Percentiles rank a stretch among this genome's conserved stretches.
Evolutionary conservation across 345 rosid species (phyloP).

Genomic region (Populus tremula): DNA sequence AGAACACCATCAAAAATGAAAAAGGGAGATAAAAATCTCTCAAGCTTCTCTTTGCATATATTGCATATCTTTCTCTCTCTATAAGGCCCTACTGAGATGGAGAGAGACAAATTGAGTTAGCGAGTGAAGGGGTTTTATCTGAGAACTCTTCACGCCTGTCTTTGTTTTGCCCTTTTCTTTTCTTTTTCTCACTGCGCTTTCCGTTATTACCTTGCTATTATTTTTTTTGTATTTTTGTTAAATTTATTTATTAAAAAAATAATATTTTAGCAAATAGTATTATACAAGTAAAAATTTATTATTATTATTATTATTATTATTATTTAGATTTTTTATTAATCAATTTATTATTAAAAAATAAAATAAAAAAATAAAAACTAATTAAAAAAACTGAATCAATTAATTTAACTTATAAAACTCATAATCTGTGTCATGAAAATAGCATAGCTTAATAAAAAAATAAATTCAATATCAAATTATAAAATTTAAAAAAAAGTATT

Average conservation of each 20-base stretch:
- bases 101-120: conserved; percentile 22
- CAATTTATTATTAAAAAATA: too few relatives aligned
- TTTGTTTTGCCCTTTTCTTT: conserved; percentile 11
- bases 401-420: too few relatives aligned
- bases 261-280: too few relatives aligned
- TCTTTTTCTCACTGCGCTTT: not conserved
- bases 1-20: conserved; percentile 26
- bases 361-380: too few relatives aligned
- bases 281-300: too few relatives aligned
- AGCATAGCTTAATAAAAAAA: too few relatives aligned
- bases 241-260: not conserved
- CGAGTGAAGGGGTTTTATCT: conserved; percentile 51
- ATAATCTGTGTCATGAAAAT: too few relatives aligned
- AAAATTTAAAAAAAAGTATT: too few relatives aligned
- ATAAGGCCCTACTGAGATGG: not conserved
- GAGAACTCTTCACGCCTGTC: conserved; percentile 48
- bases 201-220: not conserved
- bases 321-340: too few relatives aligned
- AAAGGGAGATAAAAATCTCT: conserved; percentile 8
- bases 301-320: too few relatives aligned
- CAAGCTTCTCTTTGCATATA: conserved; percentile 7
- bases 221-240: not conserved
- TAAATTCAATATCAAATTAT: too few relatives aligned
- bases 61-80: not conserved
- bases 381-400: too few relatives aligned